Evolutionary conservation across 2,329 filamentous ascomycete genomes (phyloP), one percentile per base, ranked within the genome.

Genomic region (Ophiostoma sp.): DNA sequence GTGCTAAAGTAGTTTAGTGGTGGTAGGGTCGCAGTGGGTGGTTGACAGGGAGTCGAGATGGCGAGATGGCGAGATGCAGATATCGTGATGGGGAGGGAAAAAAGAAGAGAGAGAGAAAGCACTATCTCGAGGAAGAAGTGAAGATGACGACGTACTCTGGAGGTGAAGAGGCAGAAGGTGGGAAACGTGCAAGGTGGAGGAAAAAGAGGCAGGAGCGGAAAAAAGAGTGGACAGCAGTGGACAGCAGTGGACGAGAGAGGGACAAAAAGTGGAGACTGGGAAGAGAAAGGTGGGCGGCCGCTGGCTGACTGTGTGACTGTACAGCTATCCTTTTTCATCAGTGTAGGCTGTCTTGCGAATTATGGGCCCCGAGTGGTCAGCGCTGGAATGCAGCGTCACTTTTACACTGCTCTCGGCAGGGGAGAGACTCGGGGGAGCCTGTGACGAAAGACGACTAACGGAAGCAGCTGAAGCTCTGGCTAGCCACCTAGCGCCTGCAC

Each of bases 151-250:
- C 42, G 47, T 44, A 38, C n/a, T 8, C 49, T 27, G 49, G 49
- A 18, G 11, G 44, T 40, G 64, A 16, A 14, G 44, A 49, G 45
- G 47, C 36, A 66, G 5, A 52, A 45, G 52, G 52, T 58, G 41
- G 65, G 38, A 66, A 44, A 44, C 47, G 45, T 55, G n/a, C 40
- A 42, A 65, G 63, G 41, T 36, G 64, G 64, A 49, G 45, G 47
- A 44, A 58, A 66, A 41, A 66, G 18, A 55, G 64, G 45, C 65
- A 55, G 44, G 27, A 62, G 58, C n/a, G 65, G 40, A 64, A 64
- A 27, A 27, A 52, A 67, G 60, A 64, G 66, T 62, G 58, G 58
- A 62, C 38, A 18, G 27, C 60, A 64, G 66, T 62, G 58, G 58
- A 62, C 38, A 18, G 27, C 60, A 60, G 41, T 45, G 66, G 60